Evolutionary conservation across 352 stramenopile genomes (phyloP).

Genomic region (Pythium monospermum): DNA sequence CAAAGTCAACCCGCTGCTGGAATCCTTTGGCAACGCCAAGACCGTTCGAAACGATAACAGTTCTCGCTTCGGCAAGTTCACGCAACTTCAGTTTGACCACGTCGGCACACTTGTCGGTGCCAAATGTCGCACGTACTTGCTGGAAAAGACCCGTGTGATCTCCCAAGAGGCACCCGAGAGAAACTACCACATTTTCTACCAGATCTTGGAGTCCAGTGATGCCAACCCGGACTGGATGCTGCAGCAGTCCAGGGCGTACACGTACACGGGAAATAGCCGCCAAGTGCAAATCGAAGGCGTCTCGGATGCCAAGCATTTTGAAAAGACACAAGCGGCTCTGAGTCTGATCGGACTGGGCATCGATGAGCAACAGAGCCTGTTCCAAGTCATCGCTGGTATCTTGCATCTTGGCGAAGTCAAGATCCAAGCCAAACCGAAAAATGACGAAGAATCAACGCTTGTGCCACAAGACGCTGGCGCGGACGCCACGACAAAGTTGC

Average conservation of each 20-base stretch:
- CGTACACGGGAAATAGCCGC: conserved; percentile 58
- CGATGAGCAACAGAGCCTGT: conserved; percentile 52
- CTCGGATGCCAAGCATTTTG: conserved; percentile 67
- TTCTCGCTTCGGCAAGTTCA: conserved; percentile 48
- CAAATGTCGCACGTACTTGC: conserved; percentile 84
- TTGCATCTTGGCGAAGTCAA: conserved; percentile 96
- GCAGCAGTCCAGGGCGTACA: conserved; percentile 42
- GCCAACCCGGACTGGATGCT: conserved; percentile 38
- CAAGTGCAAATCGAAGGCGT: conserved; percentile 65
- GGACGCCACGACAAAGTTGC: conserved; percentile 37
- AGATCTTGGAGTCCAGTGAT: conserved; percentile 28
- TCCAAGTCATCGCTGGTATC: conserved; percentile 86
- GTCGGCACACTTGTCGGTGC: conserved; percentile 64
- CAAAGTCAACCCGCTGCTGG: conserved; percentile 78
- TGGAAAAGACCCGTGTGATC: conserved; percentile 91
- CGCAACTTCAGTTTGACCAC: conserved; percentile 55
- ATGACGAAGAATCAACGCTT: conserved; percentile 70
- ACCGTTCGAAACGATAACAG: conserved; percentile 51
- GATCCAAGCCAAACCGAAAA: conserved; percentile 69
- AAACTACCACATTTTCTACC: conserved; percentile 87
- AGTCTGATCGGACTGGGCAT: conserved; percentile 55
- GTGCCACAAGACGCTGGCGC: conserved; percentile 29
- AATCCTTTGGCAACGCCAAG: conserved; percentile 77
- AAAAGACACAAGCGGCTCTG: conserved; percentile 58
- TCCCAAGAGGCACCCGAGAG: conserved; percentile 59